Evolutionary conservation across 192 early-diverging fungal genomes (phyloP).

Genomic region (Coemansia erecta): DNA sequence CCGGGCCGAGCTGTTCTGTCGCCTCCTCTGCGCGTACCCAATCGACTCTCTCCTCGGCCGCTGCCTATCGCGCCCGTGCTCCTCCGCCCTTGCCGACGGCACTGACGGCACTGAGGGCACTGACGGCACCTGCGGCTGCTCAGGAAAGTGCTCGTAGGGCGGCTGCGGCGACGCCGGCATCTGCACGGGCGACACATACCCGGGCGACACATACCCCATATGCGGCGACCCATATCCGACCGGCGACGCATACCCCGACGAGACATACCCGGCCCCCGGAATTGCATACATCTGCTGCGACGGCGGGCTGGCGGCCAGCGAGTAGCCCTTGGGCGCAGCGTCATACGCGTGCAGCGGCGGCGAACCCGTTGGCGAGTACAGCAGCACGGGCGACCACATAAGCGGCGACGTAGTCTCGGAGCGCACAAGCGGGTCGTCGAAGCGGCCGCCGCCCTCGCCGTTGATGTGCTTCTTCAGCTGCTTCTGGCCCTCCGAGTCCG

Average conservation of each 20-base stretch:
- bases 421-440: constrained; percentile 22
- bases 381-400: constrained; percentile 48
- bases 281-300: not conserved
- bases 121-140: constrained; percentile 11
- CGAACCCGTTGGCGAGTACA: constrained; percentile 31
- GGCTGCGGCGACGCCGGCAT: constrained; percentile 28
- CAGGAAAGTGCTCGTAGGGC: constrained; percentile 15
- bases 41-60: not conserved
- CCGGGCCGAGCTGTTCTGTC: constrained; percentile 1
- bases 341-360: constrained; percentile 23
- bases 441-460: constrained; percentile 18
- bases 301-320: not conserved
- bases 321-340: not conserved
- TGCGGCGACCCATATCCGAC: constrained; percentile 16
- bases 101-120: not conserved
- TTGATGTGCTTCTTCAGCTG: constrained; percentile 65
- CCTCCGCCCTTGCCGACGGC: not conserved
- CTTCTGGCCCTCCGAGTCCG: constrained; percentile 78
- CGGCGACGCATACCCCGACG: constrained; percentile 23
- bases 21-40: not conserved
- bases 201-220: constrained; percentile 14
- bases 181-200: constrained; percentile 23
- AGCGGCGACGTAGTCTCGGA: constrained; percentile 30
- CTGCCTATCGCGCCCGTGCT: not conserved
- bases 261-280: constrained; percentile 1